Conservation (phyloP, 495 filamentous ascomycete species). For the Penicillium desertorum region DNA sequence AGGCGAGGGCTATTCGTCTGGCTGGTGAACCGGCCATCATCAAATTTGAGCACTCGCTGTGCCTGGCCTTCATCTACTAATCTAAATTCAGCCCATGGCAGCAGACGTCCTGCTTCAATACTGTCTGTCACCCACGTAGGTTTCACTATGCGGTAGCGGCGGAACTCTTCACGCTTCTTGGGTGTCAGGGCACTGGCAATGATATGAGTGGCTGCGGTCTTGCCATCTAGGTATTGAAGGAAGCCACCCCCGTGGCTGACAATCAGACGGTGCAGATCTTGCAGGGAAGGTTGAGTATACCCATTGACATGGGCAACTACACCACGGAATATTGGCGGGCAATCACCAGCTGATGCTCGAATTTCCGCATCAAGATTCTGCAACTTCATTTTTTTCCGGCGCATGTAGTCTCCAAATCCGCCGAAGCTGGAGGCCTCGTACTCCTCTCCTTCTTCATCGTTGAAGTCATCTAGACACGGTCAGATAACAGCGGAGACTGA, state of each 20-base stretch:
- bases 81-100: slow-evolving; percentile 82
- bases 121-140: slow-evolving; percentile 96
- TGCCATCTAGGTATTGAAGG: slow-evolving; percentile 90
- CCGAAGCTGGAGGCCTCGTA: slow-evolving; percentile 86
- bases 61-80: slow-evolving; percentile 76
- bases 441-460: slow-evolving; percentile 81
- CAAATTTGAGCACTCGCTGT: slow-evolving; percentile 76
- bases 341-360: slow-evolving; percentile 62
- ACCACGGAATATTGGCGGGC: slow-evolving; percentile 82
- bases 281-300: slow-evolving; percentile 87
- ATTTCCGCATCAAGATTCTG: slow-evolving; percentile 88
- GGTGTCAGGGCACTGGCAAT: slow-evolving; percentile 86
- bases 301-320: slow-evolving; percentile 88
- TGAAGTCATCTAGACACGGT: slow-evolving; percentile 51
- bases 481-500: slow-evolving; percentile 17
- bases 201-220: slow-evolving; percentile 92
- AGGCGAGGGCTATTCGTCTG: slow-evolving; percentile 55
- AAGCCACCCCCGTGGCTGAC: slow-evolving; percentile 91
- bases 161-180: slow-evolving; percentile 87
- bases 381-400: slow-evolving; percentile 91
- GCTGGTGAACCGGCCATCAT: slow-evolving; percentile 65
- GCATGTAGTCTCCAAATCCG: slow-evolving; percentile 85
- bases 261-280: slow-evolving; percentile 80
- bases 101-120: slow-evolving; percentile 70
- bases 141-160: slow-evolving; percentile 84